A percentile compares a stretch with the other conserved stretches of the same genome.
Conservation (phyloP, 129 eudicot species). For the Arctium lappa region DNA sequence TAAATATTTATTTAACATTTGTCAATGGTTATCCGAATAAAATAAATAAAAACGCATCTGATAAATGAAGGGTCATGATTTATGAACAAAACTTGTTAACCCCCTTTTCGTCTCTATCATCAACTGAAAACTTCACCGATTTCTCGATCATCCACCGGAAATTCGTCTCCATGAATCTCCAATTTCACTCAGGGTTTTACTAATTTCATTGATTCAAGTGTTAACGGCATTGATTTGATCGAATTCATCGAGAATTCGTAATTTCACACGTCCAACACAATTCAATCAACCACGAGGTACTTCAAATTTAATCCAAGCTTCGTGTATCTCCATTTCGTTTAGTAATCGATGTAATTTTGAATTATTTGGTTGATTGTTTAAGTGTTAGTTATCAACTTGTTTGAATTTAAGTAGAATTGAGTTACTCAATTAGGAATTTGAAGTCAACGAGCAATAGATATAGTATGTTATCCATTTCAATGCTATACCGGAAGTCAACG, state of each 20-base stretch:
- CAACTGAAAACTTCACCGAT: constrained; percentile 21
- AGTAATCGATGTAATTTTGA: constrained; percentile 6
- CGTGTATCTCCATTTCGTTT: not conserved
- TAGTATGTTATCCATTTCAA: not conserved
- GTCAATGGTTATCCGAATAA: constrained; percentile 13
- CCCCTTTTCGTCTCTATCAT: constrained; percentile 12
- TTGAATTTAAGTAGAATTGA: constrained; percentile 7
- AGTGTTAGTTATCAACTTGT: constrained; percentile 5
- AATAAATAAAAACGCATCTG: constrained; percentile 15
- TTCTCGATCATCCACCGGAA: not conserved
- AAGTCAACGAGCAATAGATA: constrained; percentile 12
- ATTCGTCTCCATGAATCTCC: not conserved
- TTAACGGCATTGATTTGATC: not conserved
- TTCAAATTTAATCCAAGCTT: not conserved
- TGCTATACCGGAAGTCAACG: too few relatives aligned
- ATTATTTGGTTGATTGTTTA: not conserved
- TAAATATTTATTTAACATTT: too few relatives aligned
- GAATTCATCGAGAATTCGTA: constrained; percentile 3
- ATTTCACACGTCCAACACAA: constrained; percentile 14
- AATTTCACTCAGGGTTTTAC: constrained; percentile 20
- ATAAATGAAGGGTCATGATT: constrained; percentile 24
- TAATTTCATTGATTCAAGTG: not conserved
- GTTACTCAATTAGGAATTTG: not conserved
- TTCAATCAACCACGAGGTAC: constrained; percentile 28
- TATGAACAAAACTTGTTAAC: constrained; percentile 11